These are phyloP conservation scores for Wickerhamiella australiensis DNA, from an alignment of 805 yeast genomes.

Conservation along the genomic window DNA sequence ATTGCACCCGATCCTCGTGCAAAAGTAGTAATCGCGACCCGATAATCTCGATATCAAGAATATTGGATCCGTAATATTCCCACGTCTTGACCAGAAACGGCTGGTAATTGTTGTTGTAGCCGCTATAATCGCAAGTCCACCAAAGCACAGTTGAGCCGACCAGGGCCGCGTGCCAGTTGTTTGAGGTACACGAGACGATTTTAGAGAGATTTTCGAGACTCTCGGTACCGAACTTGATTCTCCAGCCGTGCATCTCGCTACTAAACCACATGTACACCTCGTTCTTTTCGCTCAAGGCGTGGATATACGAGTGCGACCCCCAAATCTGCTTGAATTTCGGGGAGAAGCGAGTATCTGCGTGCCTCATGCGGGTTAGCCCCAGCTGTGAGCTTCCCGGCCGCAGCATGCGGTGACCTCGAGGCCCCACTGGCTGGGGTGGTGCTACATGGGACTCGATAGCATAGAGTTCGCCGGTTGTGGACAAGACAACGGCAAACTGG, in stretches of 20 bases:
- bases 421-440: constrained; percentile 3
- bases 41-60: constrained; percentile 5
- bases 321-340: constrained; percentile 7
- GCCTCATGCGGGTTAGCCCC: constrained; percentile 5
- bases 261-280: constrained; percentile 8
- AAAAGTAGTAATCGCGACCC: constrained; percentile 2
- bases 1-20: background rate
- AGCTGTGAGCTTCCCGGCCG: constrained; percentile 2
- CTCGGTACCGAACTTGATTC: background rate
- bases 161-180: constrained; percentile 10
- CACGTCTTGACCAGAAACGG: constrained; percentile 2
- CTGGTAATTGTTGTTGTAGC: constrained; percentile 1
- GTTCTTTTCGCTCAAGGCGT: constrained; percentile 6
- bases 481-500: constrained; percentile 1
- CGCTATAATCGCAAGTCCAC: constrained; percentile 10
- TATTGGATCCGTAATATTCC: background rate
- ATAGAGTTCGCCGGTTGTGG: constrained; percentile 7
- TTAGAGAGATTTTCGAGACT: background rate
- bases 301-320: constrained; percentile 10
- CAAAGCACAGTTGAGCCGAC: constrained; percentile 4
- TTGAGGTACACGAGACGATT: constrained; percentile 7
- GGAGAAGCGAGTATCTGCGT: constrained; percentile 1
- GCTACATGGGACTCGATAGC: constrained; percentile 5
- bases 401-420: constrained; percentile 3
- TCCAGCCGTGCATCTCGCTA: constrained; percentile 9